A percentile compares a stretch with the other conserved stretches of the same genome.
These are phyloP conservation scores for Aspergillus fumigatus DNA, from an alignment of 2,329 filamentous ascomycete genomes.

Conservation along the genomic window DNA sequence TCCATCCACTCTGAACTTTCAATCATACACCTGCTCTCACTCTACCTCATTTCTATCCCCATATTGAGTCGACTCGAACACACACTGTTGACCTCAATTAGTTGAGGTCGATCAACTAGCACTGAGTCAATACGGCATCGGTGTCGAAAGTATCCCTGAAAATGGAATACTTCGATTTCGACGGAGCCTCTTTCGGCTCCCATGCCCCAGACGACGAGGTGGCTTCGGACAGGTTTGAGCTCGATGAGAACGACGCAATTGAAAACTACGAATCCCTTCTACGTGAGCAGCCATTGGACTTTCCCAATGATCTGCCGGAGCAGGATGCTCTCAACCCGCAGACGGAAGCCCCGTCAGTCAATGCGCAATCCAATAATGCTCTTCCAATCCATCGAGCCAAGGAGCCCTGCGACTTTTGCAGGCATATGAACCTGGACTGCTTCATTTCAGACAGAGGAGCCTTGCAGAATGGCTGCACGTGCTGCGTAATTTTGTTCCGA, in stretches of 20 bases:
- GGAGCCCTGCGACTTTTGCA: conserved; percentile 44
- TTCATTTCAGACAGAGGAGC: conserved; percentile 43
- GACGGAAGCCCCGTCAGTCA: conserved; percentile 16
- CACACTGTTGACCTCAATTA: background rate
- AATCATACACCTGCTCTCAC: background rate
- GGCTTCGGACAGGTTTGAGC: conserved; percentile 34
- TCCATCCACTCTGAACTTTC: background rate
- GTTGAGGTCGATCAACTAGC: background rate
- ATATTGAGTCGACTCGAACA: background rate
- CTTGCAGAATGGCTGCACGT: conserved; percentile 43
- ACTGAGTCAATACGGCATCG: background rate
- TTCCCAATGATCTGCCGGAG: conserved; percentile 29
- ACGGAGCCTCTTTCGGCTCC: conserved; percentile 39
- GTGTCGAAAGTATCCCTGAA: conserved; percentile 1
- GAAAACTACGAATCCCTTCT: conserved; percentile 39
- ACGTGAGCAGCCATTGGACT: conserved; percentile 37
- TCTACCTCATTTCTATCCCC: background rate
- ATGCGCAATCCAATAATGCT: conserved; percentile 22
- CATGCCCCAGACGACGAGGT: conserved; percentile 36
- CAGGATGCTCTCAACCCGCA: conserved; percentile 17
- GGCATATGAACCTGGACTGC: conserved; percentile 44
- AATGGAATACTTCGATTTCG: conserved; percentile 48
- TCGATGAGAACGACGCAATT: conserved; percentile 35
- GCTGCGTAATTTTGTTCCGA: conserved; percentile 45
- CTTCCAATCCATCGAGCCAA: conserved; percentile 44